Conservation (phyloP, 768 basidiomycete genomes). For the Boletus subcaerulescens region DNA sequence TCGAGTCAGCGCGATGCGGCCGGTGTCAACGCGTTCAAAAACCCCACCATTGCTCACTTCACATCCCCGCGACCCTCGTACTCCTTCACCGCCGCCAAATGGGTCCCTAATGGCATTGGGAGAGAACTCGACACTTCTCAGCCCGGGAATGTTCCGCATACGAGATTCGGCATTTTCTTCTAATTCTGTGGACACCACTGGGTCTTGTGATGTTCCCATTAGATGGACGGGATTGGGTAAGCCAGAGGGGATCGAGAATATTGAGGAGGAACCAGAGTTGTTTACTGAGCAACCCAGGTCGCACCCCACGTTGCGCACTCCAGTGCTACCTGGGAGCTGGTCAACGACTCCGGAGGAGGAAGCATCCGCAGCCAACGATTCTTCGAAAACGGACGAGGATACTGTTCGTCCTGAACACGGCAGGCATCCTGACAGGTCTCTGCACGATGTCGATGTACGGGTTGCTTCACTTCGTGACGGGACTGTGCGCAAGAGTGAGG, state of each 20-base stretch:
- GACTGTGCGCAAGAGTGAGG: constrained; percentile 58
- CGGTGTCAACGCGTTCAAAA: constrained; percentile 38
- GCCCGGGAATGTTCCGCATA: constrained; percentile 50
- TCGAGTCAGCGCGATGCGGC: constrained; percentile 28
- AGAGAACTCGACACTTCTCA: constrained; percentile 42
- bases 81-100: constrained; percentile 19
- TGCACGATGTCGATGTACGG: constrained; percentile 51
- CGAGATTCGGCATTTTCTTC: constrained; percentile 64
- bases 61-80: constrained; percentile 27
- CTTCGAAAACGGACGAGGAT: constrained; percentile 25
- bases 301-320: constrained; percentile 30
- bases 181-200: constrained; percentile 41
- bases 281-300: constrained; percentile 24
- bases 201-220: constrained; percentile 52
- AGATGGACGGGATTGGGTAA: constrained; percentile 56
- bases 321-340: constrained; percentile 54
- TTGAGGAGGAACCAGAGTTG: constrained; percentile 33
- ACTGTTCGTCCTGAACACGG: constrained; percentile 27
- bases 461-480: constrained; percentile 47
- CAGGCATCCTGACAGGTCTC: constrained; percentile 30
- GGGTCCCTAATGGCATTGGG: constrained; percentile 14
- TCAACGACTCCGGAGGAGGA: constrained; percentile 53
- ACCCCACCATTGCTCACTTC: constrained; percentile 39
- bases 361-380: constrained; percentile 31
- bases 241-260: constrained; percentile 38